A percentile compares a stretch with the other conserved stretches of the same genome.
phyloP scores from a whole-genome alignment of 2,329 filamentous ascomycete genomes.

The Arthrobotrys pseudoclavata region DNA sequence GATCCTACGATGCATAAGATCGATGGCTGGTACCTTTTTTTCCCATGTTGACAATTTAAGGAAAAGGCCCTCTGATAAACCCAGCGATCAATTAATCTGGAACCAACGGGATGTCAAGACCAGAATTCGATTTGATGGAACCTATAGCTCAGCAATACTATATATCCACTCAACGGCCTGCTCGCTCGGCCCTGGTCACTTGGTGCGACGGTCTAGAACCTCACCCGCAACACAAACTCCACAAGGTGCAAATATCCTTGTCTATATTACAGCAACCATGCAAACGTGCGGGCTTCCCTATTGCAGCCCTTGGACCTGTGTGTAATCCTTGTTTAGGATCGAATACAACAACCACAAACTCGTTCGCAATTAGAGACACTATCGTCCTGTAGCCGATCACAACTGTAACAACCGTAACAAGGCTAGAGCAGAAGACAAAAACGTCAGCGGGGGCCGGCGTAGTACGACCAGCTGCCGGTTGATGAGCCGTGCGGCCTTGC shows the following conservation, averaged over 20 bases:
- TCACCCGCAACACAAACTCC: slow-evolving; percentile 53
- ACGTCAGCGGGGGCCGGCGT: slow-evolving; percentile 34
- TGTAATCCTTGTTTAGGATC: slow-evolving; percentile 6
- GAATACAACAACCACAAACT: slow-evolving; percentile 24
- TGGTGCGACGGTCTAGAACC: slow-evolving; percentile 58
- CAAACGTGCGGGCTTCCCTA: slow-evolving; percentile 20
- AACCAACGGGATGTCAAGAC: slow-evolving; percentile 41
- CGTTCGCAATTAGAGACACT: slow-evolving; percentile 33
- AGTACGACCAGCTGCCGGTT: slow-evolving; percentile 31
- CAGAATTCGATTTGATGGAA: slow-evolving; percentile 39
- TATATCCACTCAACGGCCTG: slow-evolving; percentile 25
- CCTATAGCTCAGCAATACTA: slow-evolving; percentile 40
- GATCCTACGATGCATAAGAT: no score
- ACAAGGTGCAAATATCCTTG: slow-evolving; percentile 38
- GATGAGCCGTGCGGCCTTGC: slow-evolving; percentile 16
- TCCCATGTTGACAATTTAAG: neutral
- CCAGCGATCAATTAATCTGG: slow-evolving; percentile 38
- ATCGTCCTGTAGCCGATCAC: neutral
- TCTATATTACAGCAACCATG: slow-evolving; percentile 52
- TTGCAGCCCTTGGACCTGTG: slow-evolving; percentile 1
- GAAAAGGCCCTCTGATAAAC: slow-evolving; percentile 31
- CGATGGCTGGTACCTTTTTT: neutral
- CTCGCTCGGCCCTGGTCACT: neutral
- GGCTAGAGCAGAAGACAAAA: slow-evolving; percentile 27
- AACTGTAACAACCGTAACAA: slow-evolving; percentile 3